Conservation (phyloP, 2,329 filamentous ascomycete species). For the Calonectria ilicicola region DNA sequence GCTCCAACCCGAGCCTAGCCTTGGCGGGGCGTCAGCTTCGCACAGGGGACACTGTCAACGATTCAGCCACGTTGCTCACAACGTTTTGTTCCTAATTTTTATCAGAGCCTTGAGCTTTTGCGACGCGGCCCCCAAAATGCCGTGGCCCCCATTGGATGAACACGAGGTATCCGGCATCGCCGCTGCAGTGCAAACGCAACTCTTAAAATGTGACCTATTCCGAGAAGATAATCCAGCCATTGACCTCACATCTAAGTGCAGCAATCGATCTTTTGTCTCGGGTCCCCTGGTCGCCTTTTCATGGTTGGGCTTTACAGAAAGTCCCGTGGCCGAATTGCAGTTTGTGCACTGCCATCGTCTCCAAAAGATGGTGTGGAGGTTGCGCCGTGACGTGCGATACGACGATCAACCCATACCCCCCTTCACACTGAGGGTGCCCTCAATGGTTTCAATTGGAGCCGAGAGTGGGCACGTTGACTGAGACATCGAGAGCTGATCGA, state of each 20-base stretch:
- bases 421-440: neutral
- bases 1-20: neutral
- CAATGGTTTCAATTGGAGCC: neutral
- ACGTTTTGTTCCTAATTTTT: no score
- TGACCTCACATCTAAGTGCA: neutral
- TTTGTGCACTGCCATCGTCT: neutral
- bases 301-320: neutral
- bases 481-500: neutral
- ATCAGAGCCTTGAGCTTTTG: neutral
- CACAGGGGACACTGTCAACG: neutral
- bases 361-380: neutral
- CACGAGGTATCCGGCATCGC: neutral
- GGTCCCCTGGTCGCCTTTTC: neutral
- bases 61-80: neutral
- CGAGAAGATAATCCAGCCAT: neutral
- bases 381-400: neutral
- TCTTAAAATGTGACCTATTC: neutral
- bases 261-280: neutral
- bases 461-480: no score
- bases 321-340: neutral
- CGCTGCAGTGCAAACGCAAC: neutral
- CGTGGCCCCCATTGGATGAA: neutral
- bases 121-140: neutral
- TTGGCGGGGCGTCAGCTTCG: neutral
- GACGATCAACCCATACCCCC: no score